phyloP scores from a whole-genome alignment of 2,329 filamentous ascomycete species.

The Beauveria asiatica region DNA sequence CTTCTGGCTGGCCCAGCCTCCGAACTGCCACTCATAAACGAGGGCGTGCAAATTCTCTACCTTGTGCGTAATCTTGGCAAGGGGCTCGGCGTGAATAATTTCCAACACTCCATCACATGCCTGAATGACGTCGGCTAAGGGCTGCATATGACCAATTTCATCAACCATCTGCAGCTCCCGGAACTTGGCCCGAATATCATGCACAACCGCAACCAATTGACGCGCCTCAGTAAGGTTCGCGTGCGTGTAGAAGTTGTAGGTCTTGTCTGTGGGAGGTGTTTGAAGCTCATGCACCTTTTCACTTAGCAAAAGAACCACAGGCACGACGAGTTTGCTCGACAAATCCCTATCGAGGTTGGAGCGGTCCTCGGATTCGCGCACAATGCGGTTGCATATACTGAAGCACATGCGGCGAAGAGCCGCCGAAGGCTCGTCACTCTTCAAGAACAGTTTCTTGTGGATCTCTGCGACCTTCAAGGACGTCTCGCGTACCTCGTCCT shows the following conservation, averaged over 20 bases:
- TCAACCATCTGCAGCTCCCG: constrained; percentile 57
- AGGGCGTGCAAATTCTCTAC: constrained; percentile 79
- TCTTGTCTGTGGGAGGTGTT: constrained; percentile 25
- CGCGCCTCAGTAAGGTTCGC: constrained; percentile 68
- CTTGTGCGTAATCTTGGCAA: constrained; percentile 78
- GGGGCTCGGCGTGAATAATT: constrained; percentile 69
- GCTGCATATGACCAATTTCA: constrained; percentile 66
- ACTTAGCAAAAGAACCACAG: constrained; percentile 56
- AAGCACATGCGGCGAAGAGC: constrained; percentile 38
- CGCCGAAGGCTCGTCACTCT: constrained; percentile 29
- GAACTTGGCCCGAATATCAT: constrained; percentile 64
- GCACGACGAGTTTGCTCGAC: constrained; percentile 54
- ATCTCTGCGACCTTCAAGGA: constrained; percentile 53
- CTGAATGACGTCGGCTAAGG: constrained; percentile 64
- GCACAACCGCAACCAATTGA: constrained; percentile 60
- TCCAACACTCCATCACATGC: constrained; percentile 68
- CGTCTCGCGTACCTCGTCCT: constrained; percentile 40
- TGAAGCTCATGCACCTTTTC: constrained; percentile 43
- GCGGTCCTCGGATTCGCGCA: constrained; percentile 20
- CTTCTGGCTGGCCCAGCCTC: constrained; percentile 73
- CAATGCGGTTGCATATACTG: constrained; percentile 32
- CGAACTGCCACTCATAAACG: constrained; percentile 88
- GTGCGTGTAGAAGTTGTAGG: constrained; percentile 86
- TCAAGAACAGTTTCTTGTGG: constrained; percentile 47
- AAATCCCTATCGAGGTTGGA: constrained; percentile 25